Evolutionary conservation across 495 filamentous ascomycete genomes (phyloP).

Genomic region (Daldinia caldariorum): DNA sequence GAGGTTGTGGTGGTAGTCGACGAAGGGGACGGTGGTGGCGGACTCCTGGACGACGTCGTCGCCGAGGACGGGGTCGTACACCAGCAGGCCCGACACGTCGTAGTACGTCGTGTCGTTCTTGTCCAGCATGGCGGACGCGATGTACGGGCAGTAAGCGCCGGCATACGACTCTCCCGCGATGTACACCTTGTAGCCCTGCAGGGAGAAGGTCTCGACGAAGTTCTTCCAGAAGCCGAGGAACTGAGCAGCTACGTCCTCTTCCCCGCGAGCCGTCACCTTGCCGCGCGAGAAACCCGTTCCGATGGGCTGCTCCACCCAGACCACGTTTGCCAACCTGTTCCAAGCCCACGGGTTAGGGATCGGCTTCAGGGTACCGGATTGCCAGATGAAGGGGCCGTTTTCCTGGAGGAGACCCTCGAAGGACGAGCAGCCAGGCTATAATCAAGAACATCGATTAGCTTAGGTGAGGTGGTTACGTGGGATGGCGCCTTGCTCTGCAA

Average conservation of each 20-base stretch:
- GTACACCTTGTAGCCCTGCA: conserved; percentile 73
- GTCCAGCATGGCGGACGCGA: conserved; percentile 80
- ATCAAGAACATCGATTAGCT: neutral
- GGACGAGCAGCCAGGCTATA: conserved; percentile 68
- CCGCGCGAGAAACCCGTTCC: conserved; percentile 80
- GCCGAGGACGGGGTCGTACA: conserved; percentile 76
- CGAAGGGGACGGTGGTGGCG: conserved; percentile 69
- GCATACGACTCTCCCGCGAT: conserved; percentile 78
- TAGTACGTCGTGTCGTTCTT: conserved; percentile 72
- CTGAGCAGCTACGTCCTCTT: conserved; percentile 72
- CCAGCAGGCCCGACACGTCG: conserved; percentile 72
- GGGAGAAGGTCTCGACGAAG: conserved; percentile 73
- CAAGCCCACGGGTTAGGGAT: conserved; percentile 71
- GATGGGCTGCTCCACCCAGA: conserved; percentile 80
- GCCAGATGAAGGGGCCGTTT: conserved; percentile 72
- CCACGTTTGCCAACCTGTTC: conserved; percentile 72
- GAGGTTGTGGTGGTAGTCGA: conserved; percentile 71
- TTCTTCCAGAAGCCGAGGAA: conserved; percentile 78
- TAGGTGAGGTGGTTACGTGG: neutral
- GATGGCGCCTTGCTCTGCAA: neutral
- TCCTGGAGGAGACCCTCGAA: conserved; percentile 73
- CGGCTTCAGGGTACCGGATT: conserved; percentile 66
- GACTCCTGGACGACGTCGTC: conserved; percentile 62
- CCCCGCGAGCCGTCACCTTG: conserved; percentile 67
- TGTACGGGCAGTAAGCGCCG: conserved; percentile 82